Evolutionary conservation across 139 green algal genomes (phyloP).

Genomic region (Chlamydomonas sp.): DNA sequence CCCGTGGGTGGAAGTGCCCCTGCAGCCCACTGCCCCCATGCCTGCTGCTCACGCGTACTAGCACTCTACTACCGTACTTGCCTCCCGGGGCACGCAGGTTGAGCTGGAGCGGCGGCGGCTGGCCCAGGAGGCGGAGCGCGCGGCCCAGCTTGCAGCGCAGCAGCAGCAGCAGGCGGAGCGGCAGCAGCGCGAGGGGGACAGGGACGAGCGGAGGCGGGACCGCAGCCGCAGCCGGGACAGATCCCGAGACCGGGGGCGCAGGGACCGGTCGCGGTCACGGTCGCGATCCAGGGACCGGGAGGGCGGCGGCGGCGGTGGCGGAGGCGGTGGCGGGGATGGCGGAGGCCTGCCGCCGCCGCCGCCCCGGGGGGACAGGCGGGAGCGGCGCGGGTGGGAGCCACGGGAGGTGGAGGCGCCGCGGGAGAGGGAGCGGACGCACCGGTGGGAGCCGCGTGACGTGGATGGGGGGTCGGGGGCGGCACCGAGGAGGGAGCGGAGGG

Average conservation of each 20-base stretch:
- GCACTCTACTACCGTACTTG: too few species aligned
- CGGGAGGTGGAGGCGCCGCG: conserved; percentile 2
- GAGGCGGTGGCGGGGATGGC: neutral
- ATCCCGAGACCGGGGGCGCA: neutral
- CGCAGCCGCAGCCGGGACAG: neutral
- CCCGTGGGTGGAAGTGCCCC: neutral
- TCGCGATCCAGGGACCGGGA: neutral
- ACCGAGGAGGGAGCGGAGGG: conserved; percentile 1
- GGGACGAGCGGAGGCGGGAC: neutral
- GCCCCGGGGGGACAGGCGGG: neutral
- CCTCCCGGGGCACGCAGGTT: neutral
- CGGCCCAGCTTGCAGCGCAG: conserved; percentile 4
- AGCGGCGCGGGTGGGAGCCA: conserved; percentile 13
- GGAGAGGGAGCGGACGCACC: neutral
- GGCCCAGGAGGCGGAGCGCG: conserved; percentile 29
- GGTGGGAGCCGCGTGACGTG: conserved; percentile 6
- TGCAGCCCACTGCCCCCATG: neutral
- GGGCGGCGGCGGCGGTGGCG: too few species aligned
- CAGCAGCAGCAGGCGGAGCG: conserved; percentile 21
- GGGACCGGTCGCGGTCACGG: neutral
- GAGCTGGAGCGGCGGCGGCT: conserved; percentile 29
- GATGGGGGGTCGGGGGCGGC: neutral
- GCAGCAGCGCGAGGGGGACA: neutral
- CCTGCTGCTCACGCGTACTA: neutral
- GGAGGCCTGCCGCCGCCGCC: conserved; percentile 16